Conservation (phyloP, 257 asterid genomes). For the Coffea canephora region DNA sequence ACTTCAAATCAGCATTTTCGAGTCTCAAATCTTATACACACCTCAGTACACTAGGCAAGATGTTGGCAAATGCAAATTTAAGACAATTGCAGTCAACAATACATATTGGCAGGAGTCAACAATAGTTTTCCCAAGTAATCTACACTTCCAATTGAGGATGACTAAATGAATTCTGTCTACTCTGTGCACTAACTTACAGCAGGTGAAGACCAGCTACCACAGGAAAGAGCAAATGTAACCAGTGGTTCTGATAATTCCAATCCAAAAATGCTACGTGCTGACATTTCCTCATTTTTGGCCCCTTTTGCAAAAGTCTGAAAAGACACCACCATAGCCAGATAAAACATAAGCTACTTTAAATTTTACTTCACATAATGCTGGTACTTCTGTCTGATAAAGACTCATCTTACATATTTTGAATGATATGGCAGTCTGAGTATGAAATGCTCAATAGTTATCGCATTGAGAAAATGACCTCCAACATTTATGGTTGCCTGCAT, state of each 20-base stretch:
- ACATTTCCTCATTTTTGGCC: constrained; percentile 49
- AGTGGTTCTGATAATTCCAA: constrained; percentile 77
- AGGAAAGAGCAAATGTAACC: constrained; percentile 90
- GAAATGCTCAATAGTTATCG: constrained; percentile 77
- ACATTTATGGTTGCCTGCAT: constrained; percentile 68
- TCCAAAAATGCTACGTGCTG: constrained; percentile 50
- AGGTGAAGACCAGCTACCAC: constrained; percentile 98
- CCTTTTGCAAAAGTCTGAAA: constrained; percentile 58
- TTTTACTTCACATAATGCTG: not conserved
- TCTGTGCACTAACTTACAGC: constrained; percentile 55
- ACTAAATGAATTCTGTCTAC: not conserved
- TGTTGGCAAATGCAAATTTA: not conserved
- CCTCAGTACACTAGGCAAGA: not conserved
- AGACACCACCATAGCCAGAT: constrained; percentile 19
- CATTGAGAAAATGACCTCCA: constrained; percentile 65
- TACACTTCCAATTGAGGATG: not conserved
- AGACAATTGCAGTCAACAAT: not conserved
- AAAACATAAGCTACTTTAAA: not conserved
- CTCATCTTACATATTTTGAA: constrained; percentile 57
- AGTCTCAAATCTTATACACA: not conserved
- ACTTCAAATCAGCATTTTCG: not conserved
- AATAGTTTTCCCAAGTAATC: not conserved
- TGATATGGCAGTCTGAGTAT: constrained; percentile 75
- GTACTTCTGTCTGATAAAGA: not conserved
- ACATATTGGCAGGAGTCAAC: not conserved